phyloP scores from a whole-genome alignment of 257 asterid genomes.

The Nicotiana tomentosiformis region DNA sequence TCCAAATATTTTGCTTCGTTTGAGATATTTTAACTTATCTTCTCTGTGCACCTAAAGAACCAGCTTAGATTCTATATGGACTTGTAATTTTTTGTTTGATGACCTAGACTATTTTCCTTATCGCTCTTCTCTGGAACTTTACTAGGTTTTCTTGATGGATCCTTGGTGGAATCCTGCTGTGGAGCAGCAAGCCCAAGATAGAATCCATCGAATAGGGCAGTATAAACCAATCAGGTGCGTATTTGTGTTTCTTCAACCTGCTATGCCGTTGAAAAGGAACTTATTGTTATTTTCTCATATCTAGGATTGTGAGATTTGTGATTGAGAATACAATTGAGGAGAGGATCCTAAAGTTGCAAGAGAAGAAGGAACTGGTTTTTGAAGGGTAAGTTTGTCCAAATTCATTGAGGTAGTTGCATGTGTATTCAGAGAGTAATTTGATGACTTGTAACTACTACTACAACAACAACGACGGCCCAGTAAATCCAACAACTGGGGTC shows the following conservation, averaged over 20 bases:
- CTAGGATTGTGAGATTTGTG: conserved; percentile 80
- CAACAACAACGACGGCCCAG: too few relatives aligned
- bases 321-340: conserved; percentile 86
- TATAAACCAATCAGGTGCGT: conserved; percentile 75
- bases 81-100: conserved; percentile 3
- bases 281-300: conserved; percentile 8
- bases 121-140: conserved; percentile 13
- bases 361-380: conserved; percentile 90
- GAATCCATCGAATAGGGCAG: conserved; percentile 94
- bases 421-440: not conserved
- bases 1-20: not conserved
- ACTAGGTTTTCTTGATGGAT: conserved; percentile 94
- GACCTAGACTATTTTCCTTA: not conserved
- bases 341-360: conserved; percentile 87
- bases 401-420: not conserved
- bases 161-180: conserved; percentile 99
- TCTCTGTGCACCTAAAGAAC: not conserved
- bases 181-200: conserved; percentile 94
- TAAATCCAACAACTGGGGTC: too few relatives aligned
- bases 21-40: not conserved
- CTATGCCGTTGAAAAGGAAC: not conserved
- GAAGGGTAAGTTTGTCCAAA: conserved; percentile 61
- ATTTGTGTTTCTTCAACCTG: not conserved
- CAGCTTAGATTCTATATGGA: not conserved
- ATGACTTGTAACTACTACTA: not conserved